phyloP scores from a whole-genome alignment of 2,329 filamentous ascomycete species.

The Aspergillus floridensis region DNA sequence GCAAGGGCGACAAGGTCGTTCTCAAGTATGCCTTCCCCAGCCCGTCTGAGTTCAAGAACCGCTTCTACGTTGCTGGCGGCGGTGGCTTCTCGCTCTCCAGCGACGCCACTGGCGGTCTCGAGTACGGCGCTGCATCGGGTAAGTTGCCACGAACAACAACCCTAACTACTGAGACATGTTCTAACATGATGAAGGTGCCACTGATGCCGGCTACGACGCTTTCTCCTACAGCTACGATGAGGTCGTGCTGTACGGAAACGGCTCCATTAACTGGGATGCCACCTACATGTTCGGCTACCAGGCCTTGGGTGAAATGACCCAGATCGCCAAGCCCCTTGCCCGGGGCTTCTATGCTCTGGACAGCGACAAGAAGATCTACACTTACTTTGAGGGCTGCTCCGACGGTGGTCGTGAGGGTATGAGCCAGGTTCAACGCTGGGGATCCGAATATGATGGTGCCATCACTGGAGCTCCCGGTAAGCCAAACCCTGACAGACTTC shows the following conservation, averaged over 20 bases:
- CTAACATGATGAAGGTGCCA: constrained; percentile 26
- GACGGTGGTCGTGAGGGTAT: constrained; percentile 55
- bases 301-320: constrained; percentile 53
- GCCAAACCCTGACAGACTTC: background rate
- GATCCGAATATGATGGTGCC: constrained; percentile 48
- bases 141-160: background rate
- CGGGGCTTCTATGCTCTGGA: constrained; percentile 40
- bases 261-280: constrained; percentile 40
- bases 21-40: constrained; percentile 39
- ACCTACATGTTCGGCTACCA: constrained; percentile 45
- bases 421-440: constrained; percentile 53
- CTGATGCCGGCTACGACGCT: constrained; percentile 46
- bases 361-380: constrained; percentile 29
- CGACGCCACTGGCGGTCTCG: constrained; percentile 41
- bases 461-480: constrained; percentile 43
- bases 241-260: constrained; percentile 48
- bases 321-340: constrained; percentile 46
- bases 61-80: constrained; percentile 48
- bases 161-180: background rate
- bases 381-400: constrained; percentile 57
- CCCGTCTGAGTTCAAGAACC: constrained; percentile 42
- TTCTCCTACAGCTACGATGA: constrained; percentile 39
- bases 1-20: constrained; percentile 38
- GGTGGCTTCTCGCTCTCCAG: constrained; percentile 44
- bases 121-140: constrained; percentile 42